Base-by-base conservation (phyloP, 2,329 filamentous ascomycete species). In the Talaromyces sp. region DNA sequence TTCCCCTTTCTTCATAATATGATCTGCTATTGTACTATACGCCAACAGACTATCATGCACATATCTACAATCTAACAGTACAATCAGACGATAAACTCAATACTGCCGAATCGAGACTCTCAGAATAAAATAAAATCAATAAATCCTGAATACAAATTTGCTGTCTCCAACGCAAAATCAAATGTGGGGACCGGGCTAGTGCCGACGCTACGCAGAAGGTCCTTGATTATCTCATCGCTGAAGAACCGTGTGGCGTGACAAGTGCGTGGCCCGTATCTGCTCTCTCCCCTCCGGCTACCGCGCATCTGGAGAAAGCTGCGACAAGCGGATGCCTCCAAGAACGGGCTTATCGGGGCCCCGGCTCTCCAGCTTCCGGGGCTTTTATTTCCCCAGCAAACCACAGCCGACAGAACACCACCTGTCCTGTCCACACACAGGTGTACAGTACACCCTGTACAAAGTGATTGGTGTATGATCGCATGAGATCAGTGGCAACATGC, bases 221-320 rank as follows among this genome's bases (percentile, higher is more conserved):
- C 51, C 54, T 52, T 36, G 14, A 45, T 47, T 52, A 52, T 55
- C 54, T 56, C 35, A 30, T 47, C 47, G 54, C 42, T 62, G 60
- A 62, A 60, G 55, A 62, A 56, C 51, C 54, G 56, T 58, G 53
- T 60, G 55, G 61, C 57, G 58, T 62, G 59, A 61, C 35, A 14
- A 42, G 62, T 63, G 62, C 62, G 60, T 62, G 60, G 52, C 52
- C 56, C 43, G 52, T 57, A 40, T 22, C 3, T n/a, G 4, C 9
- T 19, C 29, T 9, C 32, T 16, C 36, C 16, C 36, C 33, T 52
- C 59, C 60, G 62, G 60, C 55, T 64, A 62, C 58, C 62, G 60
- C 60, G 60, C 56, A 16, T 55, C 48, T 55, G 51, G 52, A 56
- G 54, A 56, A 62, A 58, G 50, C 51, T 47, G 2, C 29, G 41